Base-by-base conservation (phyloP, 2,329 filamentous ascomycete species). In the Penicillium sclerotigenum region DNA sequence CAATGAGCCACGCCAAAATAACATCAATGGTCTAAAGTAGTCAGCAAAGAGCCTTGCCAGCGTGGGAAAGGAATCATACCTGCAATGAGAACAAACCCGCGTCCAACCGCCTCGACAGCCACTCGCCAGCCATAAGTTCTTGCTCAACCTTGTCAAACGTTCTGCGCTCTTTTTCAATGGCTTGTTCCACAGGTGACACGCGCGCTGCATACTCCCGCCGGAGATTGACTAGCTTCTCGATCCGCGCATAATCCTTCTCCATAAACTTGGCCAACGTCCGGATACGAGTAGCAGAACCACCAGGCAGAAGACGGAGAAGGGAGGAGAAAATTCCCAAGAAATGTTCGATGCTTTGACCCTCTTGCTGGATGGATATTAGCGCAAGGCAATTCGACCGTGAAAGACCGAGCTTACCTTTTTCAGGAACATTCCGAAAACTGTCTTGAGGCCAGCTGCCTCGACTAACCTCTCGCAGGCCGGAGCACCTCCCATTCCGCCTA, bases 241-340 rank as follows among this genome's bases (percentile, higher is more conserved):
- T 84, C 79, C 97, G 97, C 63, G 83, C 90, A 71, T 95, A 96
- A 62, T 96, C 87, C 70, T 91, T 96, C 73, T 99, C 94, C 18
- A 96, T 88, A 67, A 97, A 97, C 69, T 99, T 99, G 46, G 92
- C 93, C 4, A 97, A 81, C 0, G 88, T 83, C 4, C 94, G 85
- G 64, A 97, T 95, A 6, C 94, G 84, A 31, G 87, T 81, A 0
- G 90, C 80, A 1, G 90, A 91, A 31, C 90, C 85, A 16, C 86
- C 89, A 0, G 92, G 91, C 1, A 99, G 75, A 4, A 87, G 81
- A 24, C 91, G 87, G 1, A 99, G 80, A 71, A 99, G 82, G 0
- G 89, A 90, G 0, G 89, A 84, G 60, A 97, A 91, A 10, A 97
- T 88, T 9, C 89, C 87, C 7, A 97, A 79, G 0, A 97, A 77